Conservation (phyloP, 202 grass and related monocot genomes). For the Hordeum pubiflorum region DNA sequence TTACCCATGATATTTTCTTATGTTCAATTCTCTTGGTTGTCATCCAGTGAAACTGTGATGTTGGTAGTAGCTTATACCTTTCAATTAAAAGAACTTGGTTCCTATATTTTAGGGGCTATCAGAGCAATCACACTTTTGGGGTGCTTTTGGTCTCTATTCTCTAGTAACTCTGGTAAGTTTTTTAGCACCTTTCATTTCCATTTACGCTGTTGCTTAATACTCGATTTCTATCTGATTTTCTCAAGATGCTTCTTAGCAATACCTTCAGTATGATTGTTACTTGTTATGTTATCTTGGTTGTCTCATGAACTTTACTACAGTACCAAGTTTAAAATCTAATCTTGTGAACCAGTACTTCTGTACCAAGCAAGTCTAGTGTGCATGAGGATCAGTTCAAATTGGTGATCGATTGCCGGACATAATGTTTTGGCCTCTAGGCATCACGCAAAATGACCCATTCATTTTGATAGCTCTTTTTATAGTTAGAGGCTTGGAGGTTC, state of each 20-base stretch:
- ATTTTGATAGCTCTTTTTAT: background rate
- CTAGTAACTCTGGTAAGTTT: slow-evolving; percentile 64
- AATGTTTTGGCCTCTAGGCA: background rate
- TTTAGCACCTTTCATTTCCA: slow-evolving; percentile 17
- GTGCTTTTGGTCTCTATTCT: slow-evolving; percentile 87
- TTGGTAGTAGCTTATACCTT: slow-evolving; percentile 18
- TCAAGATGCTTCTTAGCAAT: background rate
- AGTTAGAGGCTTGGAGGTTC: background rate
- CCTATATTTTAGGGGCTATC: slow-evolving; percentile 45
- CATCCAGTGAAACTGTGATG: background rate
- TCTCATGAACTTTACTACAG: background rate
- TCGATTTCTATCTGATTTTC: background rate
- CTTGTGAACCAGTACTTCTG: background rate
- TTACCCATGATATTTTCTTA: background rate
- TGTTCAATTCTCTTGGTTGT: background rate
- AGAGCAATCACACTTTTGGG: slow-evolving; percentile 83
- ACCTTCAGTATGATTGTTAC: slow-evolving; percentile 6
- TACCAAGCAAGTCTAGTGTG: background rate
- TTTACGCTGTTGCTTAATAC: slow-evolving; percentile 17
- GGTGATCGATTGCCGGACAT: background rate
- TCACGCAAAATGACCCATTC: background rate
- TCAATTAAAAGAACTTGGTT: slow-evolving; percentile 5
- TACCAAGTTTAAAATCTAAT: background rate
- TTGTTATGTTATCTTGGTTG: background rate
- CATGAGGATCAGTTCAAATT: background rate